These are phyloP conservation scores for Trypanosomatidae sp. DNA, from an alignment of 208 protist species.

Conservation along the genomic window DNA sequence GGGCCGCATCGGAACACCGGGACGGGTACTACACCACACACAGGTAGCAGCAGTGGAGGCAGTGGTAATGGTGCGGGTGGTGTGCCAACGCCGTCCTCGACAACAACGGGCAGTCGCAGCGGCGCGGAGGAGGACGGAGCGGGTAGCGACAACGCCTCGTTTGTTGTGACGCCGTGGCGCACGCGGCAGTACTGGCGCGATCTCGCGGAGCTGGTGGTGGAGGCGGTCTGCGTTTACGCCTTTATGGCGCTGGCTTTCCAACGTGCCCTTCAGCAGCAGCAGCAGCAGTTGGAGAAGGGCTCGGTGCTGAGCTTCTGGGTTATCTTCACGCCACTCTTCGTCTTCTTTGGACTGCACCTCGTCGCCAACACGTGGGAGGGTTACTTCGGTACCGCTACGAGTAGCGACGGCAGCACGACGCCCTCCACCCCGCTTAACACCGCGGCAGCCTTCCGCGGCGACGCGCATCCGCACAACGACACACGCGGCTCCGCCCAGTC, in stretches of 20 bases:
- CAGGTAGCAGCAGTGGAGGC: too few relatives aligned
- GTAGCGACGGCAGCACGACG: not conserved
- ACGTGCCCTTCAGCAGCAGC: conserved; percentile 21
- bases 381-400: not conserved
- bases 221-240: conserved; percentile 35
- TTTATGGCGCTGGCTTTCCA: conserved; percentile 41
- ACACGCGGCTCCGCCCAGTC: too few relatives aligned
- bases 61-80: not conserved
- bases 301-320: conserved; percentile 52
- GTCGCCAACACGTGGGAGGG: conserved; percentile 5
- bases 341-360: conserved; percentile 23
- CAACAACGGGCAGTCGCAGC: too few relatives aligned
- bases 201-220: conserved; percentile 23
- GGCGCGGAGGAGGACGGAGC: too few relatives aligned
- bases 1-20: too few relatives aligned
- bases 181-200: conserved; percentile 23
- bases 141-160: too few relatives aligned
- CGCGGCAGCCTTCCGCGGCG: too few relatives aligned
- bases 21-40: too few relatives aligned
- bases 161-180: conserved; percentile 5
- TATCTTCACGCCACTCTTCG: conserved; percentile 50
- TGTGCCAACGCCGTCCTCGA: not conserved
- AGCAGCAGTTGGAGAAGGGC: too few relatives aligned
- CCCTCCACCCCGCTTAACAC: too few relatives aligned
- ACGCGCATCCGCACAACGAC: too few relatives aligned